Conservation (phyloP, 2,329 filamentous ascomycete genomes). For the Botrytis aclada region DNA sequence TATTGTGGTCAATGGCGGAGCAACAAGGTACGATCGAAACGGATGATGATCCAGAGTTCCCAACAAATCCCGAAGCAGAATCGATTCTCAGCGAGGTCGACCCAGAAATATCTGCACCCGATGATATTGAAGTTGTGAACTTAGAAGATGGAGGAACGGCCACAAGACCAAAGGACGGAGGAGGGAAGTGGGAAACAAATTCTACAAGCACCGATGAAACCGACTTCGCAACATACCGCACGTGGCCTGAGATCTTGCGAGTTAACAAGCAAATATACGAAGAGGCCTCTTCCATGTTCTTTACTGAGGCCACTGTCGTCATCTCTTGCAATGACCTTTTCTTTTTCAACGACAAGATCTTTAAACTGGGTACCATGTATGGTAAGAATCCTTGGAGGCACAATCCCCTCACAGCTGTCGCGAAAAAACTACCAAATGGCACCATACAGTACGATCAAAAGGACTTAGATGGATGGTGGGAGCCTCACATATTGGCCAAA, state of each 20-base stretch:
- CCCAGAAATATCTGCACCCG: neutral
- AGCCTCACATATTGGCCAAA: constrained; percentile 27
- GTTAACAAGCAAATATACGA: constrained; percentile 23
- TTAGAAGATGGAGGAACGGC: constrained; percentile 6
- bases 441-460: constrained; percentile 17
- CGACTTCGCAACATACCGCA: constrained; percentile 14
- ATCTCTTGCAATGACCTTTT: constrained; percentile 25
- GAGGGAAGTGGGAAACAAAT: neutral
- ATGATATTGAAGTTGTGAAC: neutral
- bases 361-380: constrained; percentile 10
- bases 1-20: neutral
- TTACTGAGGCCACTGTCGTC: constrained; percentile 20
- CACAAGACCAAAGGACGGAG: neutral
- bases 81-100: constrained; percentile 1
- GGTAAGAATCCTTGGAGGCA: constrained; percentile 22
- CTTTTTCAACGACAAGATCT: constrained; percentile 15
- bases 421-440: constrained; percentile 1
- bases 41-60: neutral
- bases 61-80: constrained; percentile 6
- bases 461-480: constrained; percentile 17
- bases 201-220: neutral
- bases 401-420: constrained; percentile 20
- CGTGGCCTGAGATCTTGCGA: constrained; percentile 22
- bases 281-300: constrained; percentile 23
- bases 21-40: neutral